phyloP scores from a whole-genome alignment of 2,329 filamentous ascomycete species.

The Nemania abortiva region DNA sequence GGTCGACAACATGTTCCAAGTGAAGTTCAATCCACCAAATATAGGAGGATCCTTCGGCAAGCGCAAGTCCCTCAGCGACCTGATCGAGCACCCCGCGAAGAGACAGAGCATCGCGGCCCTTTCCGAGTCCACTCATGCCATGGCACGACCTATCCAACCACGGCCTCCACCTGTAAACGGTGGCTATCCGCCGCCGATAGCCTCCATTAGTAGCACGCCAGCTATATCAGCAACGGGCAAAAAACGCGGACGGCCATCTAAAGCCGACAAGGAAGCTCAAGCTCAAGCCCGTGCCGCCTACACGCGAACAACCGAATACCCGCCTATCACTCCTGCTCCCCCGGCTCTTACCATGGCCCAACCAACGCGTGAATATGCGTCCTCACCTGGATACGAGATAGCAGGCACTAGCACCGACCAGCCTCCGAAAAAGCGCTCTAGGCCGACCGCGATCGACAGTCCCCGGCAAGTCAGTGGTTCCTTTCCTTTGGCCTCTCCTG shows the following conservation, averaged over 20 bases:
- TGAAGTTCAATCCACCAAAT: conserved; percentile 51
- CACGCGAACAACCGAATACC: conserved; percentile 48
- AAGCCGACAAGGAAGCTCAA: conserved; percentile 58
- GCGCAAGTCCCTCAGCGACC: conserved; percentile 54
- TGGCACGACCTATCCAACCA: conserved; percentile 50
- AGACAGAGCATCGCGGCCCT: conserved; percentile 50
- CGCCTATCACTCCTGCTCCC: conserved; percentile 51
- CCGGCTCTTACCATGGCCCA: conserved; percentile 39
- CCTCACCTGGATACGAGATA: conserved; percentile 52
- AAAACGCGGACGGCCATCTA: conserved; percentile 61
- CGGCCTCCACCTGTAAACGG: conserved; percentile 49
- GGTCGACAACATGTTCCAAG: conserved; percentile 55
- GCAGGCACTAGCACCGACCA: conserved; percentile 46
- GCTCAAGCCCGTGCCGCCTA: conserved; percentile 51
- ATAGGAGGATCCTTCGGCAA: conserved; percentile 47
- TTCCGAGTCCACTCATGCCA: conserved; percentile 45
- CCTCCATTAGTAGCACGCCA: conserved; percentile 39
- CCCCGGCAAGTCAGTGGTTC: conserved; percentile 44
- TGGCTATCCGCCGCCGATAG: conserved; percentile 43
- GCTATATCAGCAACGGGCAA: conserved; percentile 49
- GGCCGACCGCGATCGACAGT: conserved; percentile 45
- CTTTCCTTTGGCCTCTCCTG: conserved; percentile 49
- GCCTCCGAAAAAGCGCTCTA: conserved; percentile 45
- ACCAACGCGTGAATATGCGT: conserved; percentile 50
- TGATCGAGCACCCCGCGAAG: conserved; percentile 52